Evolutionary conservation across 202 grass and related monocot species (phyloP), one percentile per base, ranked within the genome.

Genomic region (Schoenoplectus tabernaemontani): DNA sequence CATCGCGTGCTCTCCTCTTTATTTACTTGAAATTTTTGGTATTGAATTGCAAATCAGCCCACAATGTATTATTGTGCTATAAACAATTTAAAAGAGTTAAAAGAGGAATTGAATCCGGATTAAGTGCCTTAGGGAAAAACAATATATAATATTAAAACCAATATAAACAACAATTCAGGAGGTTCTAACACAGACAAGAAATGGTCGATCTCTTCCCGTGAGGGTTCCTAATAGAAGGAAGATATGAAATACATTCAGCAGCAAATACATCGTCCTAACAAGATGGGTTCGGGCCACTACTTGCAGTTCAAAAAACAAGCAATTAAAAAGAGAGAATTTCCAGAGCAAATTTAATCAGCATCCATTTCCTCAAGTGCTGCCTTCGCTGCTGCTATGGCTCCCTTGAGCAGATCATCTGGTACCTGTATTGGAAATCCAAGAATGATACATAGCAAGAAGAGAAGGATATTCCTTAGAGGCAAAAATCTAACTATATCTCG

Each of bases 351-450:
- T 82, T 89, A 93, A 77, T 93, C 93, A 37, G 90, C 90, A 81
- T 97, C 88, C 93, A 91, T 97, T 76, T 88, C 93, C 85, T 93
- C 90, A 9, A 88, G 63, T 39, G 93, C 90, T 12, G 83, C 90
- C 81, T 88, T 86, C 30, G 90, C 93, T 79, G 83, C 88, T 42
- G 76, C 64, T 84, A 85, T 91, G 47, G 88, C 90, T 81, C 83
- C 83, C 83, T 93, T 81, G 82, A 91, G 67, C 5, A 93, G 56
- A 85, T 77, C 74, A 83, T 88, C 86, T 19, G 90, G 88, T 24
- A 97, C 86, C 90, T 93, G 83, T 37, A 82, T 23, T 32, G 15
- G 54, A 53, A 37, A 57, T 33, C 53, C n/a, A 44, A 30, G 10
- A 3, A n/a, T n/a, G 17, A n/a, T 36, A 65, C 33, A 80, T 5